Evolutionary conservation across 140 eudicot genomes (phyloP).

Genomic region (Erigeron philadelphicus): DNA sequence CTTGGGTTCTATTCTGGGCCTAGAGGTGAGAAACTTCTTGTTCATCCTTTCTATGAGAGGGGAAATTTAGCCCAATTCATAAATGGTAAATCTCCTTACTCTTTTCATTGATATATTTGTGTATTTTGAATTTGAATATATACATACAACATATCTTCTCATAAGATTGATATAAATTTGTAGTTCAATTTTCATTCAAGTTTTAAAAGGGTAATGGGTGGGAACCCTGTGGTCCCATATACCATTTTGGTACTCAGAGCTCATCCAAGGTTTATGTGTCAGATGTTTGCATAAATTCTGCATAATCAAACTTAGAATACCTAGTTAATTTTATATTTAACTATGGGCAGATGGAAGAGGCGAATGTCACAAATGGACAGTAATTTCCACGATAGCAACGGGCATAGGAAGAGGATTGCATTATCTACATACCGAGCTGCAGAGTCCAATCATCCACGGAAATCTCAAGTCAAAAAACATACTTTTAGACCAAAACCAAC

Average conservation of each 20-base stretch:
- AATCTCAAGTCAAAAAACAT: conserved; percentile 82
- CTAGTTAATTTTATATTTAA: background rate
- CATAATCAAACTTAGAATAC: background rate
- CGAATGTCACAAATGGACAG: conserved; percentile 64
- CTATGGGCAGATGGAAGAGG: conserved; percentile 47
- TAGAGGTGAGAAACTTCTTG: conserved; percentile 92
- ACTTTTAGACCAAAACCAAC: conserved; percentile 43
- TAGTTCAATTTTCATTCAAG: too few relatives aligned
- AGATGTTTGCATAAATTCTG: background rate
- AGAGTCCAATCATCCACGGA: conserved; percentile 74
- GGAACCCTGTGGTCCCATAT: too few relatives aligned
- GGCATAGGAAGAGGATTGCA: conserved; percentile 69
- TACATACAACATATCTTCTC: background rate
- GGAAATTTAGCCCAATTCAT: conserved; percentile 71
- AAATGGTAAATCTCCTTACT: conserved; percentile 45
- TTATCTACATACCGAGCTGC: conserved; percentile 58
- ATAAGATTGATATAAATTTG: too few relatives aligned
- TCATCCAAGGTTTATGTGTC: background rate
- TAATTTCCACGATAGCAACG: conserved; percentile 47
- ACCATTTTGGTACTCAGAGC: too few relatives aligned
- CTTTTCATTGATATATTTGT: background rate
- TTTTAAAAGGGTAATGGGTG: too few relatives aligned
- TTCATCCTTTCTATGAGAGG: conserved; percentile 59
- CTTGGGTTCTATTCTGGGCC: conserved; percentile 77
- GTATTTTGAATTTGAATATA: too few relatives aligned